Evolutionary conservation across 2,329 filamentous ascomycete species (phyloP).

Genomic region (Sporothrix curviconia): DNA sequence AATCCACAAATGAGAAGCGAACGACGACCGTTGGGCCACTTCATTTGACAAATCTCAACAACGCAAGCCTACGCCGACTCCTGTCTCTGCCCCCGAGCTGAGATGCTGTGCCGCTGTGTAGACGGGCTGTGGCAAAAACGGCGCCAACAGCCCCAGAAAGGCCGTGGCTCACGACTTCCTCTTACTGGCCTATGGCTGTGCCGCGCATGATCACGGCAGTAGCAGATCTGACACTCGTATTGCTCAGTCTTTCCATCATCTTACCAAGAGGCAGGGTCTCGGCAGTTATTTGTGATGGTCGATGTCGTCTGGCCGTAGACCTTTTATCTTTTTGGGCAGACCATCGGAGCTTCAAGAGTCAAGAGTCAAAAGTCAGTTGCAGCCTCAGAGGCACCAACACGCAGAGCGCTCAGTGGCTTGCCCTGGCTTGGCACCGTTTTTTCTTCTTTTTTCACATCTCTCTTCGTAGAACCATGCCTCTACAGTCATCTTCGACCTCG

Average conservation of each 20-base stretch:
- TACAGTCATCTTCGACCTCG: background rate
- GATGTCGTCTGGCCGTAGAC: too few relatives aligned
- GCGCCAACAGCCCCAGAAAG: background rate
- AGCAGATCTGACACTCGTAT: too few relatives aligned
- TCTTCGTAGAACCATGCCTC: background rate
- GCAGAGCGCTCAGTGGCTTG: too few relatives aligned
- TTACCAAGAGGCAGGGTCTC: too few relatives aligned
- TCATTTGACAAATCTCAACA: background rate
- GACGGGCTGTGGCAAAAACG: conserved; percentile 5
- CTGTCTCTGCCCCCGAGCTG: background rate
- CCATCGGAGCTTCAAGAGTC: too few relatives aligned
- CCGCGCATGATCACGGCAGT: background rate
- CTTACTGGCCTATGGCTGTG: too few relatives aligned
- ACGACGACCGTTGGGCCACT: background rate
- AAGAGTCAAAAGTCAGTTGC: too few relatives aligned
- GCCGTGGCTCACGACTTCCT: background rate
- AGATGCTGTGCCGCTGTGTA: conserved; percentile 6
- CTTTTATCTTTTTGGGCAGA: too few relatives aligned
- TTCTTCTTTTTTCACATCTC: background rate
- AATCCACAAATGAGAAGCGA: background rate
- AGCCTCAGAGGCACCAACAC: too few relatives aligned
- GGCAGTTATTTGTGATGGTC: too few relatives aligned
- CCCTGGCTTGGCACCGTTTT: background rate
- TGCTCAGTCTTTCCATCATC: too few relatives aligned
- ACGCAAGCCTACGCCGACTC: background rate